Percentiles rank a stretch among this genome's conserved stretches.
Evolutionary conservation across 176 grass and related monocot genomes (phyloP).

Genomic region (Microstegium vimineum): DNA sequence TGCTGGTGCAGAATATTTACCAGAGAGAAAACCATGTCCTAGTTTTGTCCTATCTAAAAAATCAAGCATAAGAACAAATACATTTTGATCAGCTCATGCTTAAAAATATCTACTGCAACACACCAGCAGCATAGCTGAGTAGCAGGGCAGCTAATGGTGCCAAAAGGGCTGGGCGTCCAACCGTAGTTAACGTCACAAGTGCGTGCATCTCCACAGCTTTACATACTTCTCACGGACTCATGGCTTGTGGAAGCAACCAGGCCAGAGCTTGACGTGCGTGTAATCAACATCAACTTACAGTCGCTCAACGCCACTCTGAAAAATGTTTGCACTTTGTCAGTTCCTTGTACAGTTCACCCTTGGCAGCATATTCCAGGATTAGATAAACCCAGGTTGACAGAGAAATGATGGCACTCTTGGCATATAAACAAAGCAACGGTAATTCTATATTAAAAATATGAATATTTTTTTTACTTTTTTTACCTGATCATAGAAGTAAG

Average conservation of each 20-base stretch:
- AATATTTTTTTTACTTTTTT: neutral
- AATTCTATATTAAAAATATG: neutral
- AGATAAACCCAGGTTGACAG: constrained; percentile 65
- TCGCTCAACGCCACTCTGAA: constrained; percentile 67
- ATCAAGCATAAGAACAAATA: neutral
- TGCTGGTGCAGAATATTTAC: constrained; percentile 67
- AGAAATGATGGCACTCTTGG: constrained; percentile 24
- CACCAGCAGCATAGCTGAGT: no score
- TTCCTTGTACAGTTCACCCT: constrained; percentile 96
- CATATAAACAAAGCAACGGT: neutral
- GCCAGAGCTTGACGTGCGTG: no score
- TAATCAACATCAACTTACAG: constrained; percentile 65
- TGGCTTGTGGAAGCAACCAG: no score
- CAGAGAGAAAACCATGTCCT: constrained; percentile 86
- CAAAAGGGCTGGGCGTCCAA: no score
- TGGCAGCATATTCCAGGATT: constrained; percentile 88
- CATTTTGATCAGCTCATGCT: neutral
- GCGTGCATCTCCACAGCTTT: no score
- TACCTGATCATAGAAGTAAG: constrained; percentile 94
- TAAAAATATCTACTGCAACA: no score
- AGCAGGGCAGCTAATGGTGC: no score
- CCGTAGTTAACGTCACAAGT: no score
- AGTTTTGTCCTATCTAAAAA: constrained; percentile 72
- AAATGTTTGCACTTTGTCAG: constrained; percentile 86
- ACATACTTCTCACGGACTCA: no score